Base-by-base conservation (phyloP, 2,329 filamentous ascomycete genomes). In the Sarocladium oryzae region DNA sequence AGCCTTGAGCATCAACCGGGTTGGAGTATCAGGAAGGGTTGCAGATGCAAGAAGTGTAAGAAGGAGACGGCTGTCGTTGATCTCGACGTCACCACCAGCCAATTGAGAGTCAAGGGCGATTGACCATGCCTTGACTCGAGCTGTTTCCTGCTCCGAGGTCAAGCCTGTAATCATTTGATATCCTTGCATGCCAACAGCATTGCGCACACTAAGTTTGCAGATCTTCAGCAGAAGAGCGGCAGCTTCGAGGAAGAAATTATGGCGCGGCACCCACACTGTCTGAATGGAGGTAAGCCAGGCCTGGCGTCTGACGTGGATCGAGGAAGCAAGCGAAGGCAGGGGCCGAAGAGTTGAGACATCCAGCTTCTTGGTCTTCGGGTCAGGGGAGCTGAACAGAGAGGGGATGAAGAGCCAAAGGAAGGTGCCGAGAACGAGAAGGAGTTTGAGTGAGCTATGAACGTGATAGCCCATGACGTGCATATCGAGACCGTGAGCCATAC, bases 261-360 rank as follows among this genome's bases (percentile, higher is more conserved):
- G 89, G 18, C 85, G 82, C 10, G 92, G 92, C 13, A 96, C 88
- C 81, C 90, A 95, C 21, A 96, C 88, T 3, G 87, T 92, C 68
- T 96, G 91, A 53, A 96, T 85, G 7, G 91, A 88, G 2, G 91
- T 96, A 52, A 95, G 82, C 91, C 92, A 96, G 28, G 91, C 91
- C 65, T 90, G 88, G 54, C 86, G 84, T 49, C 90, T 85, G 41
- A 95, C 86, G 58, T 93, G 82, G 52, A 95, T 89, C 0, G 91
- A 86, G 0, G 89, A 91, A 2, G 88, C 83, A 52, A 89, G 74
- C 2, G 88, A 89, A 2, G 87, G 86, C 5, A 82, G 84, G 16
- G 77, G 72, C 56, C 71, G 65, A 5, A 77, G 65, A 1, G 70
- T 66, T 15, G 66, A 54, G 51, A 67, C 67, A 51, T 83, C 69